These are phyloP conservation scores for Kwoniella shivajii DNA, from an alignment of 1,284 basidiomycete genomes.

Conservation along the genomic window DNA sequence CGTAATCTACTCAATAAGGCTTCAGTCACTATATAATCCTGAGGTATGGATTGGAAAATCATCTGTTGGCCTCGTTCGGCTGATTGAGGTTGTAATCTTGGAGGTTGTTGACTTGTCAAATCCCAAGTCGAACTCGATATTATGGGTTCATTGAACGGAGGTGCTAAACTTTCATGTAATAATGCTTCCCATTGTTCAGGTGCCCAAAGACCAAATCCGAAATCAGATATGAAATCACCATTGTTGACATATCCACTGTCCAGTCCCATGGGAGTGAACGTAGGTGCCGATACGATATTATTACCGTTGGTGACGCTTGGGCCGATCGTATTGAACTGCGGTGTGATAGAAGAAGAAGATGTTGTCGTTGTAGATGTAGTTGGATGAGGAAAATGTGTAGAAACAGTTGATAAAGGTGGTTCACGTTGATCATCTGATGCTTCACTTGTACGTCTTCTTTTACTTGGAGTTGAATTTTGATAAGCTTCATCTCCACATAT, in stretches of 20 bases:
- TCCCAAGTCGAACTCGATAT: constrained; percentile 16
- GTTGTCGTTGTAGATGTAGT: neutral
- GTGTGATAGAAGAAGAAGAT: neutral
- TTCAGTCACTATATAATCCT: constrained; percentile 11
- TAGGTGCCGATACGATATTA: neutral
- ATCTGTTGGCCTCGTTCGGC: constrained; percentile 11
- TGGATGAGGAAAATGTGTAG: neutral
- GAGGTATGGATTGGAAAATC: neutral
- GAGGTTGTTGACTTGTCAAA: neutral
- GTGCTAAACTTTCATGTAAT: constrained; percentile 13
- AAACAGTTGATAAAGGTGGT: neutral
- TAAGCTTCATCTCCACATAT: constrained; percentile 33
- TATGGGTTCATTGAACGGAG: constrained; percentile 17
- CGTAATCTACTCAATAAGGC: constrained; percentile 19
- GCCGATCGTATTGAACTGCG: neutral
- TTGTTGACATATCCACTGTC: constrained; percentile 2
- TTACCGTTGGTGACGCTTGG: neutral
- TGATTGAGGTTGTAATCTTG: constrained; percentile 19
- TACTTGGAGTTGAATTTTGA: neutral
- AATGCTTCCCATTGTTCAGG: constrained; percentile 22
- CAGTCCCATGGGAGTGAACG: neutral
- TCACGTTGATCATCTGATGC: neutral
- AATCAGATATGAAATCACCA: constrained; percentile 11
- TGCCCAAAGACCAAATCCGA: constrained; percentile 13
- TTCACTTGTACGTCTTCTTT: constrained; percentile 6